Evolutionary conservation across 768 basidiomycete genomes (phyloP), one percentile per base, ranked within the genome.

Genomic region (Suillus ampliporus): DNA sequence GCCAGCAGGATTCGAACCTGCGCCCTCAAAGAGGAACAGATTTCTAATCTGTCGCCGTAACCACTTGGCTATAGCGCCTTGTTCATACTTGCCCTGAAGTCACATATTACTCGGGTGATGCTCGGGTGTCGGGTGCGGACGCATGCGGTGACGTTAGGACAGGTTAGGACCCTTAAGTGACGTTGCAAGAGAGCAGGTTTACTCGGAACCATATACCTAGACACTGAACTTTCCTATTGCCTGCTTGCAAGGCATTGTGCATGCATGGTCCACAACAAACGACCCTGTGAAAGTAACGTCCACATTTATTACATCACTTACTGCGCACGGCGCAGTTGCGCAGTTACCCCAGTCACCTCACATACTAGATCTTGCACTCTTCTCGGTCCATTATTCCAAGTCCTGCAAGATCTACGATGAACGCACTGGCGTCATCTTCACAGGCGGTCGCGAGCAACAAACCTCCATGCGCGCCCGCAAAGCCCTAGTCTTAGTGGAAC

Each of bases 11-110:
- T 70, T 79, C 72, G 78, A 79, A 79, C 78, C 77, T 79, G 73
- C 78, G 78, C 77, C 70, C 71, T 72, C 71, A 71, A 61, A 71
- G 70, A 72, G 71, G 71, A 72, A 71, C 69, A 71, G 69, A 71
- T 71, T 69, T 63, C 64, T 68, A 61, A 61, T 80, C 82, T 83
- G 82, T 83, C 83, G 84, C 84, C 80, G 81, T 86, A 86, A 85
- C 84, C 83, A 84, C 84, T 85, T 85, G 82, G 84, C 83, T 84
- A 86, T 85, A 83, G 84, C 82, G 84, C 83, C 84, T 37, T 10
- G 37, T 37, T 2, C 3, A 13, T 37, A 2, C 11, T 37, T 37
- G 5, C 10, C 10, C 11, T 2, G 37, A 11, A 11, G 37, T 11
- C 10, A 11, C n/a, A n/a, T 2, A n/a, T 31, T 31, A 19, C 19